Conservation (phyloP, 148 eudicot species). For the Simmondsia chinensis region DNA sequence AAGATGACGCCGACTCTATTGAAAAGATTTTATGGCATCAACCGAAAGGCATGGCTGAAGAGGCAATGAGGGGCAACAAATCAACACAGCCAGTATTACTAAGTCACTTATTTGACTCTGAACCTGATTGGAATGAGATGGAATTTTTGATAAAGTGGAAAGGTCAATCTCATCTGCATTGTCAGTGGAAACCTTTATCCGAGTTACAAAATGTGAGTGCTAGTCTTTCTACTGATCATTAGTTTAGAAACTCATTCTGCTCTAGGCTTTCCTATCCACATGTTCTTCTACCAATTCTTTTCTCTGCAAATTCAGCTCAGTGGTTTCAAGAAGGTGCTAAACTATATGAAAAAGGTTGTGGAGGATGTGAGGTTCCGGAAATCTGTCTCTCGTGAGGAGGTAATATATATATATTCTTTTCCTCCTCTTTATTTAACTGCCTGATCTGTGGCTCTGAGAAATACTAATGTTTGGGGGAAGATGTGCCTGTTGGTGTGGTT, state of each 20-base stretch:
- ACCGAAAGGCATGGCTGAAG: slow-evolving; percentile 90
- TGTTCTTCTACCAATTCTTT: not conserved
- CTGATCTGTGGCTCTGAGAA: not conserved
- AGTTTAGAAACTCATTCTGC: too few relatives aligned
- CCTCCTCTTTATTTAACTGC: not conserved
- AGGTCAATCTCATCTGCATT: slow-evolving; percentile 94
- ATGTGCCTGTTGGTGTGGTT: too few relatives aligned
- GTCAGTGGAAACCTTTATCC: slow-evolving; percentile 71
- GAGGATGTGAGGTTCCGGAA: slow-evolving; percentile 86
- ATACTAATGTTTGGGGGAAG: not conserved
- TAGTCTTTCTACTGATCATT: too few relatives aligned
- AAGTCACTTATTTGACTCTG: slow-evolving; percentile 70
- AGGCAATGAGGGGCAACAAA: slow-evolving; percentile 58
- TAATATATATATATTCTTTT: slow-evolving; percentile 15
- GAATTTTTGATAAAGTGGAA: slow-evolving; percentile 97
- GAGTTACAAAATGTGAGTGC: slow-evolving; percentile 92
- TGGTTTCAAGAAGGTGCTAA: slow-evolving; percentile 94
- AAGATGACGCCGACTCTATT: slow-evolving; percentile 81
- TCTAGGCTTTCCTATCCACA: not conserved
- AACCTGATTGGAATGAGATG: slow-evolving; percentile 84
- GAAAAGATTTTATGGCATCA: slow-evolving; percentile 98
- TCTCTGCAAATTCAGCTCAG: slow-evolving; percentile 55
- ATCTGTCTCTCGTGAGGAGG: slow-evolving; percentile 92
- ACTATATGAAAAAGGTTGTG: slow-evolving; percentile 75
- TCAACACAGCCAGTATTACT: slow-evolving; percentile 69